A percentile compares a stretch with the other conserved stretches of the same genome.
phyloP scores from a whole-genome alignment of 345 rosid genomes.

The Rhodomyrtus tomentosa region DNA sequence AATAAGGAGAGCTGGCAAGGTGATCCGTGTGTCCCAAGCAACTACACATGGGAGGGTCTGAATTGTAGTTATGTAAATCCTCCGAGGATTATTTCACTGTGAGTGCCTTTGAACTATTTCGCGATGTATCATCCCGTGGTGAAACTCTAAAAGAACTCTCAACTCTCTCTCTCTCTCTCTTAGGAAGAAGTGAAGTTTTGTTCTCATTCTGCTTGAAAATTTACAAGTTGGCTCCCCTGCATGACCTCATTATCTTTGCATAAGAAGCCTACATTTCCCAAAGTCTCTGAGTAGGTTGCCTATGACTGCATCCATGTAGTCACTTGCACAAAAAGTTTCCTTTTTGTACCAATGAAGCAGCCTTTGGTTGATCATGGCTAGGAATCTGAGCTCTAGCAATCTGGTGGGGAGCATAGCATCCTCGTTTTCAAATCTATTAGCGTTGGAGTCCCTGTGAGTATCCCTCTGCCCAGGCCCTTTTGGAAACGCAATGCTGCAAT shows the following conservation, averaged over 20 bases:
- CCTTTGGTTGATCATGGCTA: background rate
- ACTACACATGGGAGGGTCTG: too few species aligned
- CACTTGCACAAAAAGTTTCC: background rate
- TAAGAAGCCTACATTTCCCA: background rate
- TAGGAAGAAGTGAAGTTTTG: too few species aligned
- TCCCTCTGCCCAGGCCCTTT: background rate
- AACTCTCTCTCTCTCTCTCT: background rate
- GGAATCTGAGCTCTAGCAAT: slow-evolving; percentile 23
- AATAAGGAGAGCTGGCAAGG: slow-evolving; percentile 20
- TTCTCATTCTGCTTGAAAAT: too few species aligned
- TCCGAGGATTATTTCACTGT: too few species aligned
- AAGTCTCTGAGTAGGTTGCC: background rate
- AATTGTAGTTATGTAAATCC: too few species aligned
- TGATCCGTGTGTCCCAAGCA: slow-evolving; percentile 12
- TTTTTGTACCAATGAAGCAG: background rate
- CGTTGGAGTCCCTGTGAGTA: slow-evolving; percentile 15
- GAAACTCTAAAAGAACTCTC: background rate
- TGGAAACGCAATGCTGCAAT: background rate
- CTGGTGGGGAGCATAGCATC: slow-evolving; percentile 8
- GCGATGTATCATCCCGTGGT: too few species aligned
- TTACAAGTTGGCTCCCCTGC: too few species aligned
- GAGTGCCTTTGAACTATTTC: too few species aligned
- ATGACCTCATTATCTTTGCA: background rate
- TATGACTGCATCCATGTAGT: background rate
- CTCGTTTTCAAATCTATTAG: slow-evolving; percentile 5